Evolutionary conservation across 2,329 filamentous ascomycete species (phyloP).

Genomic region (Calonectria pseudoturangicola): DNA sequence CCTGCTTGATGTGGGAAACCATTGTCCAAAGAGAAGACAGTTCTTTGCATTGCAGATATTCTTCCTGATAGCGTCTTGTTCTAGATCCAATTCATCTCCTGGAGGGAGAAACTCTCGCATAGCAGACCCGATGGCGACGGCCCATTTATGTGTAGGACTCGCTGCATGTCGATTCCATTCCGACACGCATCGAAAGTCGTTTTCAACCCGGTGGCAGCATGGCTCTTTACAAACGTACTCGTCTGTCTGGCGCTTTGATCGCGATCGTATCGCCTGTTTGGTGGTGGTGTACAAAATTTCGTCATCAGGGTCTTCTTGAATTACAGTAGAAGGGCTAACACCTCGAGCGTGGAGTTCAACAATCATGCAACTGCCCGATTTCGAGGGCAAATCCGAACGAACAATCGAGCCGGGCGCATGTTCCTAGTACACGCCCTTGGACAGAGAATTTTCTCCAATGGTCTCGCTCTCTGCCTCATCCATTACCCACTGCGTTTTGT

Average conservation of each 20-base stretch:
- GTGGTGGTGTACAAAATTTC: slow-evolving; percentile 12
- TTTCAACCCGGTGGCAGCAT: slow-evolving; percentile 44
- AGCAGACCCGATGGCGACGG: slow-evolving; percentile 31
- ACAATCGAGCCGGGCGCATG: slow-evolving; percentile 26
- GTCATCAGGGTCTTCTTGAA: neutral
- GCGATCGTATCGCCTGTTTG: neutral
- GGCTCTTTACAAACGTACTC: slow-evolving; percentile 41
- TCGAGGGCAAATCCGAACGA: slow-evolving; percentile 9
- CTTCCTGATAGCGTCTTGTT: slow-evolving; percentile 48
- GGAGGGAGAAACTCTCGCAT: slow-evolving; percentile 20
- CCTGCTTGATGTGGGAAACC: slow-evolving; percentile 26
- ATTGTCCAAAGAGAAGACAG: slow-evolving; percentile 39
- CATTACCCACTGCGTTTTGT: slow-evolving; percentile 42
- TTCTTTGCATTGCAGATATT: neutral
- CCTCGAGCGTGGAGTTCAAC: slow-evolving; percentile 7
- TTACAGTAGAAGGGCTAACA: neutral
- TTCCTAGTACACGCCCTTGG: slow-evolving; percentile 32
- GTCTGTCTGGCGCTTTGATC: neutral
- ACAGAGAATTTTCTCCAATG: slow-evolving; percentile 20
- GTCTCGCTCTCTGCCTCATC: slow-evolving; percentile 29
- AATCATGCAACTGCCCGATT: neutral
- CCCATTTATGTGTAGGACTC: slow-evolving; percentile 36
- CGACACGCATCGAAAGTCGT: slow-evolving; percentile 45
- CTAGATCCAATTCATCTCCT: slow-evolving; percentile 14
- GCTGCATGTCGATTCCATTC: slow-evolving; percentile 45